A percentile compares a stretch with the other conserved stretches of the same genome.
Evolutionary conservation across 140 eudicot genomes (phyloP).

Genomic region (Flaveria floridana): DNA sequence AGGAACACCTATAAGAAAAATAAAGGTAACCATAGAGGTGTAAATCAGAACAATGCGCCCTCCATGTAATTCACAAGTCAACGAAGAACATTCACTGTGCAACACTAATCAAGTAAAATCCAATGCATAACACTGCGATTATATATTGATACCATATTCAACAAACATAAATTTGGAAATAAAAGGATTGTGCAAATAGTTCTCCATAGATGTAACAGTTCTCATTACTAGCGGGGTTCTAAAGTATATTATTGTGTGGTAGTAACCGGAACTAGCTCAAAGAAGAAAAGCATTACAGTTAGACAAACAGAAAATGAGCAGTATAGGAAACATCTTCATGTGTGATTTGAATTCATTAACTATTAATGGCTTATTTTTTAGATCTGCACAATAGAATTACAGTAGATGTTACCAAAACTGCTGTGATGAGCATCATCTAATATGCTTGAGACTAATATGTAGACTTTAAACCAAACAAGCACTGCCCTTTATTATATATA

Average conservation of each 20-base stretch:
- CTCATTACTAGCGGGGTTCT: neutral
- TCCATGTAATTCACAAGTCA: conserved; percentile 11
- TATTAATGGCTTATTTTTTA: neutral
- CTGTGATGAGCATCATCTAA: conserved; percentile 5
- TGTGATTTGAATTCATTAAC: neutral
- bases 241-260: neutral
- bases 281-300: neutral
- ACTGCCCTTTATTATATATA: neutral
- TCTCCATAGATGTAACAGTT: neutral
- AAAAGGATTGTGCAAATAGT: neutral
- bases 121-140: conserved; percentile 8
- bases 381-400: neutral
- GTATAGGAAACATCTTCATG: neutral
- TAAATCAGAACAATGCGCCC: neutral
- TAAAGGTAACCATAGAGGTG: conserved; percentile 14
- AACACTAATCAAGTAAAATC: neutral
- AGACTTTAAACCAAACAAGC: neutral
- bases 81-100: neutral
- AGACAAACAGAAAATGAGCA: conserved; percentile 3
- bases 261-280: neutral
- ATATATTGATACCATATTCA: neutral
- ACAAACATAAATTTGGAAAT: conserved; percentile 12
- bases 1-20: conserved; percentile 54
- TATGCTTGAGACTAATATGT: neutral
- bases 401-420: neutral